phyloP scores from a whole-genome alignment of 139 green algal species.

The Chlamydomonas schloesseri region DNA sequence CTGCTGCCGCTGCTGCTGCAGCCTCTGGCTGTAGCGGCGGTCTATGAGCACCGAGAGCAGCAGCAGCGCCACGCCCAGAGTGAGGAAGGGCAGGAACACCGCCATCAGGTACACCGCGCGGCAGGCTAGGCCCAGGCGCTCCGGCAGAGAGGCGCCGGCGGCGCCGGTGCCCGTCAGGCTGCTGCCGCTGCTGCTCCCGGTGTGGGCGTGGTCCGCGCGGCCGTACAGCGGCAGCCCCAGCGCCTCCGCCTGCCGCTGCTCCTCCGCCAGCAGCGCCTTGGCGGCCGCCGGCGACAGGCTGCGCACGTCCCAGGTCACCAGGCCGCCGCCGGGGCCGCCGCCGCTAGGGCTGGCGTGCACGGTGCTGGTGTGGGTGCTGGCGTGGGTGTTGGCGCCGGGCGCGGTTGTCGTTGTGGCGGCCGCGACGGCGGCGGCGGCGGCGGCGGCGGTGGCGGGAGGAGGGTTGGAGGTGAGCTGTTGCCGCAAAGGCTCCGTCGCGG shows the following conservation, averaged over 20 bases:
- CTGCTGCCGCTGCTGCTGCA: slow-evolving; percentile 4
- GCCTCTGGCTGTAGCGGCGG: not conserved
- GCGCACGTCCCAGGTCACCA: not conserved
- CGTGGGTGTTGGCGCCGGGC: not conserved
- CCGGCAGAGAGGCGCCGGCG: not conserved
- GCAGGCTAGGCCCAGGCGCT: slow-evolving; percentile 47
- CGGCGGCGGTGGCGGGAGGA: not conserved
- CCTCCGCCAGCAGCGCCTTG: not conserved
- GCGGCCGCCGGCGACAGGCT: not conserved
- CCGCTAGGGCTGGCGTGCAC: too few relatives aligned
- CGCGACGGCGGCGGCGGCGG: not conserved
- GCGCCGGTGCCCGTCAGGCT: not conserved
- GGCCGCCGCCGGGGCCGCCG: too few relatives aligned
- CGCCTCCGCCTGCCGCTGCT: slow-evolving; percentile 23
- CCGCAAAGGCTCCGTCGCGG: not conserved
- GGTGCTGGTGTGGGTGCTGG: not conserved
- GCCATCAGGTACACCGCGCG: slow-evolving; percentile 67
- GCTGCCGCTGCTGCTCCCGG: not conserved
- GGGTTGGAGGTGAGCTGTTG: not conserved
- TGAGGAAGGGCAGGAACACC: slow-evolving; percentile 78
- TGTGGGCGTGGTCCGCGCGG: slow-evolving; percentile 61
- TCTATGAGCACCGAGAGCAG: slow-evolving; percentile 49
- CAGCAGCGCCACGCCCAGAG: slow-evolving; percentile 68
- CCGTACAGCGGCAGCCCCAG: slow-evolving; percentile 71
- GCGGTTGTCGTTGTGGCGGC: not conserved